Conservation (phyloP, 1,139 yeast species). For the Petasospora fabianii region DNA sequence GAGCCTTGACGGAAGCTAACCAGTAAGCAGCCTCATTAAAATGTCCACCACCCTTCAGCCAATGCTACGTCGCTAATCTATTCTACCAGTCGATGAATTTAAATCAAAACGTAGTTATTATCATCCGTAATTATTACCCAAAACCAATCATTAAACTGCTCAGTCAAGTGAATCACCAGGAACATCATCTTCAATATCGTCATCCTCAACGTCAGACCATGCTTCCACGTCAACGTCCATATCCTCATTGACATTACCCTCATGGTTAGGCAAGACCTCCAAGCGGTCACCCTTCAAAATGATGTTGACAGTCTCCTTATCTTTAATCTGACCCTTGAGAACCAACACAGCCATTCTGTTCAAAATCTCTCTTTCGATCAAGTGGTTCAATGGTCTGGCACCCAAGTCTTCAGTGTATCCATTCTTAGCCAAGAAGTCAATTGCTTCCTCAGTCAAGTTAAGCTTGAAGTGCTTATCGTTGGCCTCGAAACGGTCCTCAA, state of each 20-base stretch:
- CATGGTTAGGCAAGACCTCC: slow-evolving; percentile 84
- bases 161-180: slow-evolving; percentile 12
- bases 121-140: background rate
- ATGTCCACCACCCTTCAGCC: too few relatives aligned
- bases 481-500: slow-evolving; percentile 77
- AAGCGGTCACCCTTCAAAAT: slow-evolving; percentile 57
- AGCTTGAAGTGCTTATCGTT: slow-evolving; percentile 77
- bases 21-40: too few relatives aligned
- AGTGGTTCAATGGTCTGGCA: slow-evolving; percentile 94
- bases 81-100: too few relatives aligned
- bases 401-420: slow-evolving; percentile 95
- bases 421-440: slow-evolving; percentile 73
- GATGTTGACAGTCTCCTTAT: slow-evolving; percentile 78
- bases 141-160: slow-evolving; percentile 4
- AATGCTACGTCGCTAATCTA: too few relatives aligned
- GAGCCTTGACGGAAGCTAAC: too few relatives aligned
- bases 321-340: slow-evolving; percentile 80
- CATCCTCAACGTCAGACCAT: slow-evolving; percentile 29
- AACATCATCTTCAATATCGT: slow-evolving; percentile 19
- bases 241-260: slow-evolving; percentile 47
- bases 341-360: slow-evolving; percentile 86
- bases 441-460: slow-evolving; percentile 66
- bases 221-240: slow-evolving; percentile 41
- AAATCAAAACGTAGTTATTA: too few relatives aligned
- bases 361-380: slow-evolving; percentile 83